Evolutionary conservation across 2,329 filamentous ascomycete species (phyloP).

Genomic region (Endoconidiophora polonica): DNA sequence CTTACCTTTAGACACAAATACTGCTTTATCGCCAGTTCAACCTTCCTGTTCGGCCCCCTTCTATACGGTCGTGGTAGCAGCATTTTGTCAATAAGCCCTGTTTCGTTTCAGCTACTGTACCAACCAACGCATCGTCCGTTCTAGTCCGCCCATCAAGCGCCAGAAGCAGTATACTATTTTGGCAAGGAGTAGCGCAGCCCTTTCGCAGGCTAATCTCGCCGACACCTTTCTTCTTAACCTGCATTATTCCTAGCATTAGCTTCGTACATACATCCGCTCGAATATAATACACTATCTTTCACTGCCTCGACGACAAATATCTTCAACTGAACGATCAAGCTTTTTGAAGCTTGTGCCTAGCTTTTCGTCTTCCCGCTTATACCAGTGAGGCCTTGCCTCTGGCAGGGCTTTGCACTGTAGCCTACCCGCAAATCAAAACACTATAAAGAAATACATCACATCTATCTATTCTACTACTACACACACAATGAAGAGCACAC

Average conservation of each 20-base stretch:
- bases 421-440: constrained; percentile 1
- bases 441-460: constrained; percentile 10
- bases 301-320: not conserved
- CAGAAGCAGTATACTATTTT: too few relatives aligned
- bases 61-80: not conserved
- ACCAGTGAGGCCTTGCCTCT: constrained; percentile 9
- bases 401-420: constrained; percentile 10
- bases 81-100: not conserved
- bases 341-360: not conserved
- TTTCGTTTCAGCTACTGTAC: constrained; percentile 7
- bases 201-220: too few relatives aligned
- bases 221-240: too few relatives aligned
- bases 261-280: not conserved
- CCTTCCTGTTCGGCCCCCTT: not conserved
- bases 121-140: constrained; percentile 3
- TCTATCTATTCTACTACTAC: not conserved
- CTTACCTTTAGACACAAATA: not conserved
- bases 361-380: not conserved
- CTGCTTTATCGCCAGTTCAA: constrained; percentile 2
- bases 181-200: too few relatives aligned
- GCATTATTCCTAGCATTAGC: too few relatives aligned
- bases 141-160: not conserved
- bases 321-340: not conserved
- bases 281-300: not conserved
- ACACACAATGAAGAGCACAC: constrained; percentile 77